A percentile compares a stretch with the other conserved stretches of the same genome.
Conservation (phyloP, 495 filamentous ascomycete genomes). For the Neurospora sublineolata region DNA sequence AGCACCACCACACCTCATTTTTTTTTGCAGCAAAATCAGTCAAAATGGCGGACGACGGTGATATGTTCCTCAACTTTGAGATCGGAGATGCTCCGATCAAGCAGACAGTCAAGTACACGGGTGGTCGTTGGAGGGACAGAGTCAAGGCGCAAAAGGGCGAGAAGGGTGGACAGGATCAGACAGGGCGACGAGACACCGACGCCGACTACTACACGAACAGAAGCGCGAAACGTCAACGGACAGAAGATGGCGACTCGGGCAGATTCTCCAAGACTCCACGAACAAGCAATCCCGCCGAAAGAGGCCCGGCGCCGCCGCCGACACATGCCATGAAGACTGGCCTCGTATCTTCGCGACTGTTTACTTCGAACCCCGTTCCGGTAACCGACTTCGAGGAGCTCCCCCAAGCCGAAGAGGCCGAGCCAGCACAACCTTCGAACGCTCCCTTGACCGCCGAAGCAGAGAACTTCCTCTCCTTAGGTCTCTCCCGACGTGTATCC, state of each 20-base stretch:
- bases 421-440: constrained; percentile 70
- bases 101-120: constrained; percentile 60
- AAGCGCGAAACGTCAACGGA: constrained; percentile 30
- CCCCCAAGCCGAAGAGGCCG: constrained; percentile 27
- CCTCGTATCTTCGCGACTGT: constrained; percentile 73
- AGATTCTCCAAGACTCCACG: constrained; percentile 10
- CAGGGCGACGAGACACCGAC: constrained; percentile 7
- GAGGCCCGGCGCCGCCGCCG: constrained; percentile 7
- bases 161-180: constrained; percentile 23
- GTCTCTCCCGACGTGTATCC: constrained; percentile 64
- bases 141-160: constrained; percentile 63
- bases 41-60: constrained; percentile 80
- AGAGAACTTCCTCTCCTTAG: constrained; percentile 72
- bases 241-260: constrained; percentile 16
- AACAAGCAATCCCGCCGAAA: constrained; percentile 10
- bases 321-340: constrained; percentile 25
- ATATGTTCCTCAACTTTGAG: constrained; percentile 82
- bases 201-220: constrained; percentile 17
- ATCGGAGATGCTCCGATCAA: constrained; percentile 50
- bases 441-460: constrained; percentile 80
- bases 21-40: background rate
- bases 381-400: constrained; percentile 40
- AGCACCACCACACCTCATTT: background rate
- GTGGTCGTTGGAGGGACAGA: constrained; percentile 84
- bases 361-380: constrained; percentile 71